Conservation (phyloP, 805 yeast genomes). For the Barnettozyma siamensis region DNA sequence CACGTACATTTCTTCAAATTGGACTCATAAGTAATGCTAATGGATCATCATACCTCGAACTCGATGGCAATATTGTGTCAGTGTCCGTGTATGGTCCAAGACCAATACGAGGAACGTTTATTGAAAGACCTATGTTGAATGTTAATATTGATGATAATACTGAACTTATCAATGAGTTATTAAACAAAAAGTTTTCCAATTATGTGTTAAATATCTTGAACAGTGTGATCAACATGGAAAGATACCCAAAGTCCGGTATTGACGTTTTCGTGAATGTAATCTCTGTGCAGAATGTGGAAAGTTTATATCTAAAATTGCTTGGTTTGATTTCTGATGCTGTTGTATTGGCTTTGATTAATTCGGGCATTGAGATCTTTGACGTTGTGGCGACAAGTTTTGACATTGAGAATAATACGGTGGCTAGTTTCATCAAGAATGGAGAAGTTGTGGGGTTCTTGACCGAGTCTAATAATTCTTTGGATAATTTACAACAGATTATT, state of each 20-base stretch:
- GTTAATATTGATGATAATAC: conserved; percentile 40
- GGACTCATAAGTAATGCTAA: conserved; percentile 65
- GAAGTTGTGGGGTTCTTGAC: conserved; percentile 60
- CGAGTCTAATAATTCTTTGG: conserved; percentile 25
- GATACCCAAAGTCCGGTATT: conserved; percentile 88
- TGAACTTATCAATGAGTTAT: conserved; percentile 20
- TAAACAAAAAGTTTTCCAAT: conserved; percentile 42
- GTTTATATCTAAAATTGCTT: conserved; percentile 26
- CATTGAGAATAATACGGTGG: conserved; percentile 36
- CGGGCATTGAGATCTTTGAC: conserved; percentile 77
- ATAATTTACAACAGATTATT: conserved; percentile 6
- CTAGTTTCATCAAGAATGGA: conserved; percentile 49
- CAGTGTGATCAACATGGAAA: conserved; percentile 41
- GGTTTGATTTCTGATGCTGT: conserved; percentile 39
- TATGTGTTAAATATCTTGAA: conserved; percentile 34
- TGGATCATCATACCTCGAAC: conserved; percentile 80
- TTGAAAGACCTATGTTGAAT: conserved; percentile 57
- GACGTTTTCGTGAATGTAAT: conserved; percentile 70
- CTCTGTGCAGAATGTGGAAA: conserved; percentile 32
- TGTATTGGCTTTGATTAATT: conserved; percentile 73
- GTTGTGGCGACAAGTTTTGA: conserved; percentile 61
- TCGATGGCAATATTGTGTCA: conserved; percentile 39
- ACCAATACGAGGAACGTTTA: conserved; percentile 72
- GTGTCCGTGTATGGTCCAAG: conserved; percentile 85
- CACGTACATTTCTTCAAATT: conserved; percentile 48